Conservation (phyloP, 805 yeast species). For the Candida germanica region DNA sequence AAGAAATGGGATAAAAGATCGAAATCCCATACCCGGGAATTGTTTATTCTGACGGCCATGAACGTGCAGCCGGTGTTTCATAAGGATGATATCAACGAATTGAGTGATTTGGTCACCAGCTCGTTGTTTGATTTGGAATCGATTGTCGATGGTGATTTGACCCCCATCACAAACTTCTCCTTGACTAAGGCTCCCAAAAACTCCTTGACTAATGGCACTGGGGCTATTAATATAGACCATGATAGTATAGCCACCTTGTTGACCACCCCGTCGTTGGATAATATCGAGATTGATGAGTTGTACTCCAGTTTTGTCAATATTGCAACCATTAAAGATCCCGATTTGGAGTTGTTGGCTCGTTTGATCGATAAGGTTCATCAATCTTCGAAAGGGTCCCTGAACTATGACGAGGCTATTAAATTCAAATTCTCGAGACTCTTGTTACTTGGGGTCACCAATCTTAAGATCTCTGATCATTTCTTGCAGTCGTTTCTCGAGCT, state of each 20-base stretch:
- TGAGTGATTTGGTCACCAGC: slow-evolving; percentile 73
- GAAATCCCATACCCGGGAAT: slow-evolving; percentile 89
- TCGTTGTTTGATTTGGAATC: slow-evolving; percentile 72
- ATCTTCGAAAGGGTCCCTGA: slow-evolving; percentile 14
- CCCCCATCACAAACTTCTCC: slow-evolving; percentile 22
- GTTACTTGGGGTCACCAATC: slow-evolving; percentile 60
- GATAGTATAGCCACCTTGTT: slow-evolving; percentile 3
- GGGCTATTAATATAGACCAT: slow-evolving; percentile 2
- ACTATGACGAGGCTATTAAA: slow-evolving; percentile 14
- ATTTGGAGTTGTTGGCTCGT: slow-evolving; percentile 29
- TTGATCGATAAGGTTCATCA: slow-evolving; percentile 40
- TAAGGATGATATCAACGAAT: slow-evolving; percentile 76
- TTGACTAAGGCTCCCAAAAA: slow-evolving; percentile 3
- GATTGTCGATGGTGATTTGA: slow-evolving; percentile 44
- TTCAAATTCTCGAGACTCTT: slow-evolving; percentile 65
- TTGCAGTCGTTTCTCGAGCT: slow-evolving; percentile 47
- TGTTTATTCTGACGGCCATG: slow-evolving; percentile 87
- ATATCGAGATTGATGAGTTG: slow-evolving; percentile 61
- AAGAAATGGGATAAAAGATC: slow-evolving; percentile 98
- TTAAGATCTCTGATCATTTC: slow-evolving; percentile 63
- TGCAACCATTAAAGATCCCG: slow-evolving; percentile 42
- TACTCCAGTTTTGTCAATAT: slow-evolving; percentile 66
- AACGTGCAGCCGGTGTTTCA: slow-evolving; percentile 97
- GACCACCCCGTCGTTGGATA: slow-evolving; percentile 17
- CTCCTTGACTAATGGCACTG: background rate